phyloP scores from a whole-genome alignment of 768 basidiomycete genomes.

The Podaxis carcinomalis region DNA sequence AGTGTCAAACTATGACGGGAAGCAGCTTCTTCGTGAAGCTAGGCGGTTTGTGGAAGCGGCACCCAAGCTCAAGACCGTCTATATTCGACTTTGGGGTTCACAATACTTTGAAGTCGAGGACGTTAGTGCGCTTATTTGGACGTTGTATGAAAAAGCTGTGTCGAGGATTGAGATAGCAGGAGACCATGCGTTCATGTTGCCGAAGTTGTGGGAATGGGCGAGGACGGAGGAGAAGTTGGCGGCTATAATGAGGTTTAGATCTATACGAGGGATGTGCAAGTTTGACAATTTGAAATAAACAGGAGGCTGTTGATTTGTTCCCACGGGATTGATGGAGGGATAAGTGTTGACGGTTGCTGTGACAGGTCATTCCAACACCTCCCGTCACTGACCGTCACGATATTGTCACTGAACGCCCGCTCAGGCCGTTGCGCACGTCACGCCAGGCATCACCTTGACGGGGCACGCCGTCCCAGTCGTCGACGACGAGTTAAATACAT shows the following conservation, averaged over 20 bases:
- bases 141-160: neutral
- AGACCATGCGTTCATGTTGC: neutral
- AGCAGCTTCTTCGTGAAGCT: neutral
- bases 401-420: constrained; percentile 39
- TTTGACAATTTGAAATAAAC: neutral
- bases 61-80: neutral
- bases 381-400: constrained; percentile 47
- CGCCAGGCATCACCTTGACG: constrained; percentile 34
- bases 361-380: constrained; percentile 31
- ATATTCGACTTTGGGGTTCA: neutral
- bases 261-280: neutral
- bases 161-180: neutral
- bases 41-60: neutral
- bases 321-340: constrained; percentile 9
- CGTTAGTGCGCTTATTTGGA: neutral
- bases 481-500: constrained; percentile 14
- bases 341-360: constrained; percentile 19
- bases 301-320: neutral
- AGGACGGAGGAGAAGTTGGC: neutral
- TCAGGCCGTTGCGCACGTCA: constrained; percentile 36
- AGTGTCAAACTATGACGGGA: neutral
- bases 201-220: neutral
- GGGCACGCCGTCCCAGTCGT: constrained; percentile 15
- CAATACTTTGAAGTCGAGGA: neutral
- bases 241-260: neutral